Evolutionary conservation across 1,139 yeast species (phyloP), one percentile per base, ranked within the genome.

Genomic region (Sugiyamaella castrensis): DNA sequence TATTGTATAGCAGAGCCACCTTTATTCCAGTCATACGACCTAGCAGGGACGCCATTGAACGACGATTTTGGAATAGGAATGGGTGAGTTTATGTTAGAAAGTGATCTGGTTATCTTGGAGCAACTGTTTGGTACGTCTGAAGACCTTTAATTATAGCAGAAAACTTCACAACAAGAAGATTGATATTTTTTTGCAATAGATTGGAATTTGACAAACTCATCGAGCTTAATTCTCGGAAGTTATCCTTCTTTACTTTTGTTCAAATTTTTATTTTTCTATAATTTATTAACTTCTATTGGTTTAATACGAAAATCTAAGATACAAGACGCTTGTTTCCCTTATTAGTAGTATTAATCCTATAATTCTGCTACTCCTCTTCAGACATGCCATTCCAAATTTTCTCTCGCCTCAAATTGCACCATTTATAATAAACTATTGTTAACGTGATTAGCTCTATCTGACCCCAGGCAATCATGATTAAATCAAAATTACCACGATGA

Each of bases 281-380:
- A 19, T 19, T 5, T 19, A 19, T 19, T 3, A 19, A 19, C 24
- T 19, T 19, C 5, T 4, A 4, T 3, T 19, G 26, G 5, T 11
- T 26, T 40, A 44, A 39, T 66, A 61, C 15, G 57, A 62, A 54
- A 71, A 72, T 42, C 71, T 56, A 53, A 81, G 82, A 59, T 82
- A n/a, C 83, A 39, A 82, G 65, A 33, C 85, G 65, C 60, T 73
- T 73, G 55, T 77, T 79, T 11, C 87, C 87, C 41, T 64, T 66
- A 56, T 80, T 82, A 0, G 60, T 68, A 6, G 80, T 73, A 11
- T 60, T 69, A 4, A 53, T 53, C 30, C 72, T 59, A 57, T 82
- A 82, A 10, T 69, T 60, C 7, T 67, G 69, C 57, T 70, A 70
- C 56, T 81, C 81, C 19, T 76, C 79, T 1, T 56, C 60, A 2